Conservation (phyloP, 1,284 basidiomycete species). For the Entoloma clypeatum region DNA sequence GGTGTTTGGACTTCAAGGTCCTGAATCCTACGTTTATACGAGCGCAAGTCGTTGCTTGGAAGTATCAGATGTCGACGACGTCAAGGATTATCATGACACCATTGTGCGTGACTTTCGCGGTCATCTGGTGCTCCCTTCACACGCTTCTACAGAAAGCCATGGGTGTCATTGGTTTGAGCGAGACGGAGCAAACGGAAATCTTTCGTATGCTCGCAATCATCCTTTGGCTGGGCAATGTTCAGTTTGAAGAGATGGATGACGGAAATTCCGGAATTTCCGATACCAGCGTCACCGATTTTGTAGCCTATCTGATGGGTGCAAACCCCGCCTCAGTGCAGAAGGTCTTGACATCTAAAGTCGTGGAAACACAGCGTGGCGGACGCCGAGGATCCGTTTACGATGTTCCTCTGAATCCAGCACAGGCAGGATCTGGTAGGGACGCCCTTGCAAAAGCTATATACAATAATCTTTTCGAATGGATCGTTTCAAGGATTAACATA, state of each 20-base stretch:
- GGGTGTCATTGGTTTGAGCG: conserved; percentile 85
- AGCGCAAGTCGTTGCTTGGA: conserved; percentile 90
- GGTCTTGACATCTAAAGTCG: conserved; percentile 78
- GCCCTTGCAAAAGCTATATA: conserved; percentile 96
- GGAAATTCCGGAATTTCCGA: conserved; percentile 86
- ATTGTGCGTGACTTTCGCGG: conserved; percentile 48
- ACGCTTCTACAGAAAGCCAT: conserved; percentile 72
- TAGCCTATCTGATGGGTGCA: conserved; percentile 92
- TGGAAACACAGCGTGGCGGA: conserved; percentile 94
- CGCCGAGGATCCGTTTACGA: conserved; percentile 94
- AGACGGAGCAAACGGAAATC: conserved; percentile 88
- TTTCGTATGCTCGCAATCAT: conserved; percentile 91
- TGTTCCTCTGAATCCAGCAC: conserved; percentile 92
- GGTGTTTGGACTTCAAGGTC: conserved; percentile 94
- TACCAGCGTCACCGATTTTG: conserved; percentile 89
- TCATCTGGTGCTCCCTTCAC: conserved; percentile 14
- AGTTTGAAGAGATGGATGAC: conserved; percentile 85
- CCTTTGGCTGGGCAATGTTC: conserved; percentile 96
- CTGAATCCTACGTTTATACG: conserved; percentile 94
- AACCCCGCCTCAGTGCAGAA: conserved; percentile 81
- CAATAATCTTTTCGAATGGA: conserved; percentile 99
- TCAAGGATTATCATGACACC: conserved; percentile 85
- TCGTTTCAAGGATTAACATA: conserved; percentile 92
- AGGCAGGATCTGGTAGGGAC: conserved; percentile 86
- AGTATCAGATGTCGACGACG: conserved; percentile 90